phyloP scores from a whole-genome alignment of 345 rosid species.

The Turnera subulata region DNA sequence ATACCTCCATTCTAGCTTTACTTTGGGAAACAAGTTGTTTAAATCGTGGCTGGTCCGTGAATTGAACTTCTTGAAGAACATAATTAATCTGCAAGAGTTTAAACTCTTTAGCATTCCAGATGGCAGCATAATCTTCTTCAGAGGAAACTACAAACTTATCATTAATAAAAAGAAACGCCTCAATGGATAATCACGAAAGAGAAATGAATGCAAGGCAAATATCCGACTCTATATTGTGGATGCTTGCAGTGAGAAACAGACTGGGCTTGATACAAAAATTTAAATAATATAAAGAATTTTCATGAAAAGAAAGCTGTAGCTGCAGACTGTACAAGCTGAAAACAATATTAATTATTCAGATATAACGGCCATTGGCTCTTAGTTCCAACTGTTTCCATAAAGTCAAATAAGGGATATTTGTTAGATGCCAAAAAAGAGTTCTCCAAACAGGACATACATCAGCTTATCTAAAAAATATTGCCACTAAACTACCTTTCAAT shows the following conservation, averaged over 20 bases:
- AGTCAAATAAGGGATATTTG: no score
- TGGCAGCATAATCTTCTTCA: background rate
- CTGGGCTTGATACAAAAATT: background rate
- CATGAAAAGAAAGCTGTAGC: background rate
- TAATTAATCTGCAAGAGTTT: constrained; percentile 51
- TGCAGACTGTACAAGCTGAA: background rate
- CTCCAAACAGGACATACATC: no score
- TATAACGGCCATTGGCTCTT: no score
- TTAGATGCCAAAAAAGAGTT: no score
- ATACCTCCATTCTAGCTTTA: constrained; percentile 97
- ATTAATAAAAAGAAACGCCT: background rate
- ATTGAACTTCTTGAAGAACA: constrained; percentile 90
- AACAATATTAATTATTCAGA: no score
- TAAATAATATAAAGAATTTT: background rate
- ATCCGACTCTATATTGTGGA: no score
- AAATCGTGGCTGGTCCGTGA: constrained; percentile 91
- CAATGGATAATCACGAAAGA: background rate
- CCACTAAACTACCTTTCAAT: no score
- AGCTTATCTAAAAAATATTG: no score
- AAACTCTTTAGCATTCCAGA: constrained; percentile 5
- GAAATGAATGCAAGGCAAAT: background rate
- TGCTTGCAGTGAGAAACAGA: background rate
- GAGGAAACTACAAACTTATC: background rate
- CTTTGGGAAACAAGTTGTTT: constrained; percentile 97
- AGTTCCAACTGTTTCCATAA: no score